phyloP scores from a whole-genome alignment of 176 grass and related monocot genomes.

The Canna indica region DNA sequence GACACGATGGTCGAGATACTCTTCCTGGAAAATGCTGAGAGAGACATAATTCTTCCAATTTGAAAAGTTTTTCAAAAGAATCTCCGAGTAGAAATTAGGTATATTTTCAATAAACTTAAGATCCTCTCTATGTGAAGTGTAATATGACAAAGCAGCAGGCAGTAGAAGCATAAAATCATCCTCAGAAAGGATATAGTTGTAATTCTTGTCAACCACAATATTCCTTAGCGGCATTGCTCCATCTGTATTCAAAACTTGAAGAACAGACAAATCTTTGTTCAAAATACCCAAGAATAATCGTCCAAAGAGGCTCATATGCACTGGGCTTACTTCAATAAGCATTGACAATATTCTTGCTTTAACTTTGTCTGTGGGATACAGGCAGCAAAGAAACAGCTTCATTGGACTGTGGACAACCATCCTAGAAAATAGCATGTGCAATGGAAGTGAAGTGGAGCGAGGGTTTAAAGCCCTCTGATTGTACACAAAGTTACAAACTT shows the following conservation, averaged over 20 bases:
- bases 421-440: constrained; percentile 53
- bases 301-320: constrained; percentile 63
- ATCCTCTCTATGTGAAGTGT: constrained; percentile 35
- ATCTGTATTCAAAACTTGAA: constrained; percentile 31
- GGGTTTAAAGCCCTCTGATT: constrained; percentile 33
- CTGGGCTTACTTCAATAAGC: constrained; percentile 63
- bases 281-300: constrained; percentile 53
- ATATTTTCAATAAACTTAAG: constrained; percentile 31
- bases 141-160: constrained; percentile 66
- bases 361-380: constrained; percentile 50
- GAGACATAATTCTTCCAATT: constrained; percentile 62
- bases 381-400: constrained; percentile 55
- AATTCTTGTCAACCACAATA: background rate
- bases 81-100: constrained; percentile 41
- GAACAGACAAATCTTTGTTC: constrained; percentile 28
- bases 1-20: constrained; percentile 31
- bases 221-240: constrained; percentile 21
- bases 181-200: constrained; percentile 14
- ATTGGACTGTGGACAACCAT: constrained; percentile 47
- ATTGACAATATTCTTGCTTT: constrained; percentile 49
- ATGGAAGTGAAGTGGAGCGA: constrained; percentile 36
- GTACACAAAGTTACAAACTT: constrained; percentile 36
- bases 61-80: constrained; percentile 56
- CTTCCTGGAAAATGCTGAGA: constrained; percentile 44
- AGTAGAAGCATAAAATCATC: constrained; percentile 63